phyloP scores from a whole-genome alignment of 208 protist species.

The Leishmania braziliensis region DNA sequence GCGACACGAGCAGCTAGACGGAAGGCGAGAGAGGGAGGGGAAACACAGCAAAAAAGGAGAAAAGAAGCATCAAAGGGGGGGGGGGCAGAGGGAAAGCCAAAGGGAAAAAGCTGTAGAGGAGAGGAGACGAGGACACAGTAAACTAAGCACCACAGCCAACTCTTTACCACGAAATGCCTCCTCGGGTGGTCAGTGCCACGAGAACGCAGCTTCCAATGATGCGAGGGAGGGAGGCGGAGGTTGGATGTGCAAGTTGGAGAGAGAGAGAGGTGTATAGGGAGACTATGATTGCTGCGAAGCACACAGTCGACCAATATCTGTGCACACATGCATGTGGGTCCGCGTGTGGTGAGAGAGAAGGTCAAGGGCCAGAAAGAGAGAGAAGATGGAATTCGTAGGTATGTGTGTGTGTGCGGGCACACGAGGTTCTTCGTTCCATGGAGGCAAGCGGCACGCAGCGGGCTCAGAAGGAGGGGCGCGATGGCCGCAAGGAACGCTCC shows the following conservation, averaged over 20 bases:
- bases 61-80: not conserved
- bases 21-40: not conserved
- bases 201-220: not conserved
- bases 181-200: not conserved
- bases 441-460: not conserved
- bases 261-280: not conserved
- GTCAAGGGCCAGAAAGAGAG: not conserved
- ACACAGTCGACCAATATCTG: not conserved
- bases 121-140: not conserved
- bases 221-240: not conserved
- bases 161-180: not conserved
- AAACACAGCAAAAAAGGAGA: no score
- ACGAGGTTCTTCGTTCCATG: not conserved
- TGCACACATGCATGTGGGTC: not conserved
- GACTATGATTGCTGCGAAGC: not conserved
- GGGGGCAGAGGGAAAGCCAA: not conserved
- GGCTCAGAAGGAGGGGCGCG: not conserved
- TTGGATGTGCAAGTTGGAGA: not conserved
- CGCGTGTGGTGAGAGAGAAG: not conserved
- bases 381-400: not conserved
- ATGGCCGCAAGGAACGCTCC: not conserved
- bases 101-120: not conserved
- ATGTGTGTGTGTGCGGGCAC: not conserved
- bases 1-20: not conserved
- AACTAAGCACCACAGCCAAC: not conserved